A percentile compares a stretch with the other conserved stretches of the same genome.
These are phyloP conservation scores for Daucus carota DNA, from an alignment of 129 eudicot species.

Conservation along the genomic window DH1_v3.0 NC_030384.2:46062001-46062500, in stretches of 20 bases:
- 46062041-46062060: background rate
- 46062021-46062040: too few species aligned
- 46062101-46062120: background rate
- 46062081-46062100: background rate
- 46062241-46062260: background rate
- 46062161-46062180: background rate
- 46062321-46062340: constrained; percentile 1
- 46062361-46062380: background rate
- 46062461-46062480: background rate
- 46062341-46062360: background rate
- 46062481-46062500: too few species aligned
- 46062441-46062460: background rate
- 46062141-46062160: background rate
- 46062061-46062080: background rate
- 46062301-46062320: background rate
- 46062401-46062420: background rate
- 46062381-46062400: background rate
- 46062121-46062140: background rate
- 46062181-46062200: constrained; percentile 3
- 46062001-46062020: too few species aligned
- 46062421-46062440: background rate
- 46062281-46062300: constrained; percentile 6
- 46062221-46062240: background rate
- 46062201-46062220: background rate
- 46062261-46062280: background rate